Conservation (phyloP, 2,329 filamentous ascomycete genomes). For the Aspergillus fumigatiaffinis region DNA sequence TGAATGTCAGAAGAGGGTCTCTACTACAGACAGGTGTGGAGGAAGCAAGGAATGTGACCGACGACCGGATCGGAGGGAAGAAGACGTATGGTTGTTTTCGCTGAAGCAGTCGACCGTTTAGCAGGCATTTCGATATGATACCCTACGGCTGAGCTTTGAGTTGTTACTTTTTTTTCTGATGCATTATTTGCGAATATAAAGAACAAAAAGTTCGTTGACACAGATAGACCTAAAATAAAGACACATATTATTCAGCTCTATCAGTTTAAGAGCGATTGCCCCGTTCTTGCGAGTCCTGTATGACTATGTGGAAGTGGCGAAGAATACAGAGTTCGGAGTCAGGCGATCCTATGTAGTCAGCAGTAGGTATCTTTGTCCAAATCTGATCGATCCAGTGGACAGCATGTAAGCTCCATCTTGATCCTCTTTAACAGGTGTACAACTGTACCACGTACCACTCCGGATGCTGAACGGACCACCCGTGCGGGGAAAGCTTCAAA, state of each 20-base stretch:
- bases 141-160: conserved; percentile 38
- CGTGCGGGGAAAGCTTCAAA: conserved; percentile 27
- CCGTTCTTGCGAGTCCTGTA: too few relatives aligned
- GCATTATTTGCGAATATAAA: neutral
- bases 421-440: too few relatives aligned
- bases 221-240: neutral
- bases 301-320: neutral
- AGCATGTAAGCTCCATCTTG: too few relatives aligned
- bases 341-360: too few relatives aligned
- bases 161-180: conserved; percentile 15
- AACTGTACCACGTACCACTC: neutral
- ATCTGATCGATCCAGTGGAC: neutral
- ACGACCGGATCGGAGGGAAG: neutral
- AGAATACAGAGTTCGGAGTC: neutral
- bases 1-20: neutral
- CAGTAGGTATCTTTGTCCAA: neutral
- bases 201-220: neutral
- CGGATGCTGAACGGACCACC: neutral
- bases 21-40: neutral
- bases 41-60: neutral
- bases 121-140: conserved; percentile 43
- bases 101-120: conserved; percentile 34
- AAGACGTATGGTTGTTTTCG: conserved; percentile 2
- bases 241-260: neutral
- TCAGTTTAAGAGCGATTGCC: neutral